Conservation (phyloP, 1,284 basidiomycete genomes). For the Fomitopsis pinicola region DNA sequence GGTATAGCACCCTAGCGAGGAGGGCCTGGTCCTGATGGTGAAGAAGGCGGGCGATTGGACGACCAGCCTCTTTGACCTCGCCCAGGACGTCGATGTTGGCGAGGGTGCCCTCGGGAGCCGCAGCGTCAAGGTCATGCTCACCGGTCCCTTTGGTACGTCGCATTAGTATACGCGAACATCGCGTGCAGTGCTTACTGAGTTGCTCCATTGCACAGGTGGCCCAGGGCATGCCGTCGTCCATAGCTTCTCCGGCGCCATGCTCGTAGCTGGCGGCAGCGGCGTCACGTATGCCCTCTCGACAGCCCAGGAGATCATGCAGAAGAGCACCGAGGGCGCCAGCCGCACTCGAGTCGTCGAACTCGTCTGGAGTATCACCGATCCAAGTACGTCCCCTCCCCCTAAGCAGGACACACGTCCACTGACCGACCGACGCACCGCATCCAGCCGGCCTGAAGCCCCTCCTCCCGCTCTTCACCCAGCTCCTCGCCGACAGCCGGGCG, state of each 20-base stretch:
- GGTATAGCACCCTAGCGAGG: neutral
- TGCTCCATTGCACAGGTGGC: conserved; percentile 42
- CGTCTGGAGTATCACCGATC: conserved; percentile 64
- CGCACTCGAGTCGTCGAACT: conserved; percentile 60
- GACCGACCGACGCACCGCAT: neutral
- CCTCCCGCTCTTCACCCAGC: conserved; percentile 46
- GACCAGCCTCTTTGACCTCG: conserved; percentile 49
- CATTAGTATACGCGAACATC: neutral
- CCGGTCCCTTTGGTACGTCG: conserved; percentile 68
- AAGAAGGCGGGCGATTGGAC: conserved; percentile 70
- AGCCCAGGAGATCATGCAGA: conserved; percentile 64
- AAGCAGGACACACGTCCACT: neutral
- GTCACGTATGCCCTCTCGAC: conserved; percentile 64
- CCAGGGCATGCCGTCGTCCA: conserved; percentile 54
- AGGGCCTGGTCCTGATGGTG: conserved; percentile 54
- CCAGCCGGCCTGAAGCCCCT: conserved; percentile 50
- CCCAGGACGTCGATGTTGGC: conserved; percentile 30
- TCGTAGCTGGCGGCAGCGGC: conserved; percentile 70
- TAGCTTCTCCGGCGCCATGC: conserved; percentile 62
- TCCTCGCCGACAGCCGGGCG: conserved; percentile 42
- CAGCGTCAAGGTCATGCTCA: conserved; percentile 56
- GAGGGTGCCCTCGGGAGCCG: conserved; percentile 27
- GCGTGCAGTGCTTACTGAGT: neutral
- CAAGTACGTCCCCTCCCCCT: conserved; percentile 30
- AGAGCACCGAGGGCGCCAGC: conserved; percentile 45